Percentiles rank a stretch among this genome's conserved stretches.
Evolutionary conservation across 129 eudicot species (phyloP).

Genomic region (Sambucus nigra): DNA sequence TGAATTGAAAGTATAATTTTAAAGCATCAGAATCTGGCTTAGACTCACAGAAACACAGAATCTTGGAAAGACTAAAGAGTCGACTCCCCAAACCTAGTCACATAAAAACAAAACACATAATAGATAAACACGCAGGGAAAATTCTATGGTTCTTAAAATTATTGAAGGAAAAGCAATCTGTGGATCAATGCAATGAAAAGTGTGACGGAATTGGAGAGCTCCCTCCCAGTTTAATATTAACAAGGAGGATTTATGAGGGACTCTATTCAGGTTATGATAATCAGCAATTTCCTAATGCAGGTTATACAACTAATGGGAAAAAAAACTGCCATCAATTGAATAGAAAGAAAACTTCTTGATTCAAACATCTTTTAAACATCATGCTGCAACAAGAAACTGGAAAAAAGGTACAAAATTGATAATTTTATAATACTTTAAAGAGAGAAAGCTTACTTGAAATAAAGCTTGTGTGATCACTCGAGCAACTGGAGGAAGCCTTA

Average conservation of each 20-base stretch:
- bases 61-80: too few relatives aligned
- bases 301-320: not conserved
- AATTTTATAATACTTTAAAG: not conserved
- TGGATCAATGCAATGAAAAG: not conserved
- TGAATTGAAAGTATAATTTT: too few relatives aligned
- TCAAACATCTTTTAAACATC: not conserved
- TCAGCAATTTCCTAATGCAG: not conserved
- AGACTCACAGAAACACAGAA: too few relatives aligned
- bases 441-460: conserved; percentile 40
- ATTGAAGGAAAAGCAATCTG: not conserved
- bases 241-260: not conserved
- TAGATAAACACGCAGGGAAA: not conserved
- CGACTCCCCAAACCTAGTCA: too few relatives aligned
- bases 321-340: not conserved
- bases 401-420: not conserved
- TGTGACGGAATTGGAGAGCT: not conserved
- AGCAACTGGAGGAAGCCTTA: conserved; percentile 54
- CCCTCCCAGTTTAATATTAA: not conserved
- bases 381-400: not conserved
- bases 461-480: conserved; percentile 52
- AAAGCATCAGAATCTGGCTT: too few relatives aligned
- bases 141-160: not conserved
- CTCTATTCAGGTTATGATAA: not conserved
- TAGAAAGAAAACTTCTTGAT: not conserved
- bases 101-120: too few relatives aligned